Conservation (phyloP, 2,329 filamentous ascomycete genomes). For the Talaromyces sp. region DNA sequence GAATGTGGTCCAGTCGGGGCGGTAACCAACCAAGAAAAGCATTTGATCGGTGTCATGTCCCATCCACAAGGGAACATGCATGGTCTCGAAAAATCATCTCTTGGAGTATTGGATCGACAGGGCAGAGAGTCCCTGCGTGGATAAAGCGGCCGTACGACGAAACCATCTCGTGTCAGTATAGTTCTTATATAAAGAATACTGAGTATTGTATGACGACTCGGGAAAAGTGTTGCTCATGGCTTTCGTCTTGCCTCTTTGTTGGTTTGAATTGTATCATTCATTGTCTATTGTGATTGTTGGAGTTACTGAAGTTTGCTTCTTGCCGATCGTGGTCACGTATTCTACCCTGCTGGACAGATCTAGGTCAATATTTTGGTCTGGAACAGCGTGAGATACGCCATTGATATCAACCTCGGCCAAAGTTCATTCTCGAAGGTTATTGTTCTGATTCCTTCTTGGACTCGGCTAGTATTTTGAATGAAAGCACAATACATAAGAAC, state of each 20-base stretch:
- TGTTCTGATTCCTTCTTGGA: background rate
- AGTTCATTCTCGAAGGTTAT: background rate
- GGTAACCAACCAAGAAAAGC: background rate
- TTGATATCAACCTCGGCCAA: background rate
- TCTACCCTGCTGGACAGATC: background rate
- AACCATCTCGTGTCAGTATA: background rate
- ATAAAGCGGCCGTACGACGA: background rate
- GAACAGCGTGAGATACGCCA: background rate
- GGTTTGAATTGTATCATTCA: no score
- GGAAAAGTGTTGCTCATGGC: background rate
- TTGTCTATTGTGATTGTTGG: background rate
- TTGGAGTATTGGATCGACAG: background rate
- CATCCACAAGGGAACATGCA: background rate
- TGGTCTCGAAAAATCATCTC: background rate
- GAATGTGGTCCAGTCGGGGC: background rate
- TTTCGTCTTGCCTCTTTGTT: background rate
- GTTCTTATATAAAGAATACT: background rate
- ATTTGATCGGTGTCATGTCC: background rate
- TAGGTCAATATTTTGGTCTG: background rate
- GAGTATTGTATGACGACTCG: background rate
- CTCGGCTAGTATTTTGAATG: background rate
- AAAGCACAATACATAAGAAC: background rate
- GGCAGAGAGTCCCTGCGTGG: background rate
- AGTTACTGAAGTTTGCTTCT: background rate
- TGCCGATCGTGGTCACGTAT: background rate